Evolutionary conservation across 768 basidiomycete species (phyloP), one percentile per base, ranked within the genome.

Genomic region (Boletus rubescentipes): DNA sequence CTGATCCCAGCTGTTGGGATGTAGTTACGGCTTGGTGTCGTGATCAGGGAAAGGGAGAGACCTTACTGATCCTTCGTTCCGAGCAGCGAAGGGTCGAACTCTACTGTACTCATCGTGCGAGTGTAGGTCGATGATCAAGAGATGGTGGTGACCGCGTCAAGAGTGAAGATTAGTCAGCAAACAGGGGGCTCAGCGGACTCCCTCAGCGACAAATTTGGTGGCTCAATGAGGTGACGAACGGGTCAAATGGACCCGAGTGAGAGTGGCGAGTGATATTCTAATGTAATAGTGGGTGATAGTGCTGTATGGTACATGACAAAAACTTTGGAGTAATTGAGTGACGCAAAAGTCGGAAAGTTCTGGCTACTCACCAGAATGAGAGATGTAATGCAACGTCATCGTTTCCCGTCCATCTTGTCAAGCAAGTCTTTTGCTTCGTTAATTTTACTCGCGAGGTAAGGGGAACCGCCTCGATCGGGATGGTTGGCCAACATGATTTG

Each of bases 401-500:
- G 70, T 61, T 76, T 81, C 48, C 80, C 79, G 46, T 87, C 85
- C n/a, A 79, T 79, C 69, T 89, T 91, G 32, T 97, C 94, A 43
- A 97, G 71, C 53, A 96, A 60, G 64, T 93, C 96, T 69, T 97
- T 98, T 0, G 96, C 97, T 67, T 99, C 97, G 72, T 99, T 99
- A 58, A 98, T 96, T 80, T 99, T 98, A 65, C 93, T 94, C 12
- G 97, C 95, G 46, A 98, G 75, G 72, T 98, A 99, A 8, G 97
- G 97, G n/a, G 94, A 91, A 30, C 97, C 97, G 32, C 97, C 97
- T 57, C 97, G 81, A 77, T 99, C 97, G 11, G 97, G 97, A 75
- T 99, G 97, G 73, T 99, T 99, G 29, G 93, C 91, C 46, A 98
- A 81, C 97, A 99, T 99, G 61, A 99, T 91, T 35, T 89, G 84